A percentile compares a stretch with the other conserved stretches of the same genome.
phyloP scores from a whole-genome alignment of 2,329 filamentous ascomycete species.

The Talaromyces sp. region DNA sequence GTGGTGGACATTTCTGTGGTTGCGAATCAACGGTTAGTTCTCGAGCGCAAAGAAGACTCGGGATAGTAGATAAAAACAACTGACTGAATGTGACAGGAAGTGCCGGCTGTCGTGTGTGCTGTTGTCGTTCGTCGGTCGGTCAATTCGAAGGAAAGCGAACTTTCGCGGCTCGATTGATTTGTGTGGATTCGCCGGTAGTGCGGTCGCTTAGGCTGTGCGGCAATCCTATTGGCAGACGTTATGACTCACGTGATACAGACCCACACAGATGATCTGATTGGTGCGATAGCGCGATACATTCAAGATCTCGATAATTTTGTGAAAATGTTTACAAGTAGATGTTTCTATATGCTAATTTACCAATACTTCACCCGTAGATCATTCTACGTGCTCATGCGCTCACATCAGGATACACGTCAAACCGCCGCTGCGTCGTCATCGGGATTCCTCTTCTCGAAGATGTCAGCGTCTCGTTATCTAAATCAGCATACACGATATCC shows the following conservation, averaged over 20 bases:
- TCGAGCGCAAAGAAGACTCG: background rate
- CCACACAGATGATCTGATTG: constrained; percentile 22
- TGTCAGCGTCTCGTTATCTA: constrained; percentile 64
- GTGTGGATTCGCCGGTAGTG: constrained; percentile 7
- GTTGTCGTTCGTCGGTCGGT: constrained; percentile 27
- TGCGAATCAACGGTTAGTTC: background rate
- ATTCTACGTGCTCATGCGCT: constrained; percentile 43
- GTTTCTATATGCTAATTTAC: background rate
- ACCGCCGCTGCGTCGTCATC: constrained; percentile 75
- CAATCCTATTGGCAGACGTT: background rate
- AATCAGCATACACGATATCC: constrained; percentile 66
- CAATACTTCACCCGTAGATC: background rate
- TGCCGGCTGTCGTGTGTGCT: constrained; percentile 34
- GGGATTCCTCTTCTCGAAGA: constrained; percentile 79
- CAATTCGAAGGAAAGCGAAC: constrained; percentile 17
- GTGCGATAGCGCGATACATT: constrained; percentile 1
- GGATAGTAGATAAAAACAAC: constrained; percentile 13
- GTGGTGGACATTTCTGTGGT: constrained; percentile 60
- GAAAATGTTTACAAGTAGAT: background rate
- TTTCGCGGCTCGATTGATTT: constrained; percentile 2
- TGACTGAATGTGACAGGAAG: constrained; percentile 29
- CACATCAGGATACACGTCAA: constrained; percentile 93
- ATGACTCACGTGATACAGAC: constrained; percentile 8
- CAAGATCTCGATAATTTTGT: background rate
- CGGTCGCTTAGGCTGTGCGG: background rate